These are phyloP conservation scores for Leccinum holopus DNA, from an alignment of 1,284 basidiomycete genomes.

Conservation along the genomic window DNA sequence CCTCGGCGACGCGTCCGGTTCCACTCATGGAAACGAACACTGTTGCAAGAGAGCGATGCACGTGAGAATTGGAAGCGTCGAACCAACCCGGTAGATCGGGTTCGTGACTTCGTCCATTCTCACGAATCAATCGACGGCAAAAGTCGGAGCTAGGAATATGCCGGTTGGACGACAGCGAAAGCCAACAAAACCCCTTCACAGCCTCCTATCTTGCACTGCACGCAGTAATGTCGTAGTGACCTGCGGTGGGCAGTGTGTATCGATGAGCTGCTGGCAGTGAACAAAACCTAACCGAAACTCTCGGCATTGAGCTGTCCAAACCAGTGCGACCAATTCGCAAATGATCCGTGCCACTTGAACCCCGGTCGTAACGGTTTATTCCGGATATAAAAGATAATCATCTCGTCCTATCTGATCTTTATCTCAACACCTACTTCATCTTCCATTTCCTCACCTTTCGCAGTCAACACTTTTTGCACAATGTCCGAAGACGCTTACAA, in stretches of 20 bases:
- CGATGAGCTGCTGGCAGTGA: background rate
- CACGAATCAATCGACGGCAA: background rate
- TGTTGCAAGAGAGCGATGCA: background rate
- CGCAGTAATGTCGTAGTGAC: background rate
- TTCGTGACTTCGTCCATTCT: background rate
- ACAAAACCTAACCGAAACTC: background rate
- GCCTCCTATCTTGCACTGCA: background rate
- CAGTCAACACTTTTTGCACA: background rate
- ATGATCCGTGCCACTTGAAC: background rate
- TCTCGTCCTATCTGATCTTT: background rate
- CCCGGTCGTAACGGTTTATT: background rate
- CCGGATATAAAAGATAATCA: background rate
- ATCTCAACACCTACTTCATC: background rate
- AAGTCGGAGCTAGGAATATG: background rate
- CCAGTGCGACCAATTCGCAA: constrained; percentile 8
- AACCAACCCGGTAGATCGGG: background rate
- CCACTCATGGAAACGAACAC: background rate
- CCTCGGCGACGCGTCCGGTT: background rate
- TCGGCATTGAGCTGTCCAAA: constrained; percentile 1
- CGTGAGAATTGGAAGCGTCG: background rate
- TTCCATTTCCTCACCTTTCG: background rate
- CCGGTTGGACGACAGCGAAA: background rate
- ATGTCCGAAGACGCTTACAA: background rate
- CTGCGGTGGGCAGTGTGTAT: background rate
- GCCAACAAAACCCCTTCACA: background rate